Evolutionary conservation across 805 yeast species (phyloP), one percentile per base, ranked within the genome.

Genomic region (Sugiyamaella smithiae): DNA sequence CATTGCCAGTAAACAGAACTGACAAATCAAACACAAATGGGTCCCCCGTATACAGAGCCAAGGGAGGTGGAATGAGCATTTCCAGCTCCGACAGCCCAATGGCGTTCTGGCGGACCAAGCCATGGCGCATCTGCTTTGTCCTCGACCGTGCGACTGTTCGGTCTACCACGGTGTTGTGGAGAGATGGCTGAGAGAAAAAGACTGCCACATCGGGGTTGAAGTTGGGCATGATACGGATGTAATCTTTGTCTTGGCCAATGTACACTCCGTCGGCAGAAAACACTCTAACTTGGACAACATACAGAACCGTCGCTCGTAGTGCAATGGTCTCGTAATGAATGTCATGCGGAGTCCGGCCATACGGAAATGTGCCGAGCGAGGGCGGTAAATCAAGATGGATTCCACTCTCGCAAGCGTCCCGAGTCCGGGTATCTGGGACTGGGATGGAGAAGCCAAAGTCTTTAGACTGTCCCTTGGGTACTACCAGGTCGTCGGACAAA

Each of bases 221-320:
- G 38, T 35, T 19, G 22, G 38, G 38, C 38, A 35, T 35, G 38
- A 35, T 35, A 12, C 38, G 38, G 8, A 35, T 35, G 16, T 35
- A 35, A 16, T 19, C 20, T 7, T 35, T 35, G 38, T 35, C 38
- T 16, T 19, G 19, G 12, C 38, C 38, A 11, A 35, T 16, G 16
- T 35, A 35, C 38, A 5, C 38, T 12, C 38, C 38, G 8, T 35
- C 38, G 6, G 9, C 38, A 4, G 38, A 35, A 19, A 35, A 35
- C 12, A 35, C 11, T 14, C 38, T 16, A 19, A 5, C 20, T 7
- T 35, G 38, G 3, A 35, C 22, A 12, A 19, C 22, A 12, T 35
- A 35, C 38, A 35, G 7, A 5, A 35, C 38, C 9, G 38, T 35
- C 11, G 38, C 38, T 5, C 38, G 3, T 5, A 35, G 22, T 5